Evolutionary conservation across 1,139 yeast genomes (phyloP).

Genomic region (Lodderomyces beijingensis): DNA sequence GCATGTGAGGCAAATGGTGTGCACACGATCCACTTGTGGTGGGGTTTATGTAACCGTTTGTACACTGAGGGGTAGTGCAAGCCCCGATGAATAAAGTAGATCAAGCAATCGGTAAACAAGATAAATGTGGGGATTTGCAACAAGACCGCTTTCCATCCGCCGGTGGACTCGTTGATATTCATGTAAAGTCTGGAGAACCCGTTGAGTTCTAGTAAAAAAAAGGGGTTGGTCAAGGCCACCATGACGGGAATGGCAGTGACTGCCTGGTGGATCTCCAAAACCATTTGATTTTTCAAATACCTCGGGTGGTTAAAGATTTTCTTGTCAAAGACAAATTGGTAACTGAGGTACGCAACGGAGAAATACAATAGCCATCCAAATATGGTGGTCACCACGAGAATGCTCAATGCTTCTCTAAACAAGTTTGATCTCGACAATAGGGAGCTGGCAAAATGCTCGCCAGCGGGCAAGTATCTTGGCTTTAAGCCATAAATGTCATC

Average conservation of each 20-base stretch:
- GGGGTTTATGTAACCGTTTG: conserved; percentile 91
- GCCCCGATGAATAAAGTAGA: conserved; percentile 87
- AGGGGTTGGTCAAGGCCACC: conserved; percentile 84
- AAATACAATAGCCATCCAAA: conserved; percentile 85
- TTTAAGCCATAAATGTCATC: conserved; percentile 36
- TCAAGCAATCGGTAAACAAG: conserved; percentile 89
- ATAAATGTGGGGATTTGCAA: conserved; percentile 74
- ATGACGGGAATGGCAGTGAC: conserved; percentile 77
- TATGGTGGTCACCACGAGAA: conserved; percentile 67
- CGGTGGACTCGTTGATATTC: conserved; percentile 55
- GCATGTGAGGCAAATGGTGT: conserved; percentile 99
- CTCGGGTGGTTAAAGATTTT: conserved; percentile 93
- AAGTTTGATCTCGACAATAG: conserved; percentile 66
- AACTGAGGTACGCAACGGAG: conserved; percentile 70
- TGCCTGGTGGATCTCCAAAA: conserved; percentile 77
- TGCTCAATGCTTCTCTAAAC: conserved; percentile 63
- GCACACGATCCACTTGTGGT: conserved; percentile 98
- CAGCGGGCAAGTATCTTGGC: conserved; percentile 38
- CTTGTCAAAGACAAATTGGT: conserved; percentile 75
- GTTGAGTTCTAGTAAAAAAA: conserved; percentile 77
- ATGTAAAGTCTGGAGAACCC: conserved; percentile 81
- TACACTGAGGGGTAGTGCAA: conserved; percentile 89
- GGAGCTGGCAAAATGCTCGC: conserved; percentile 56
- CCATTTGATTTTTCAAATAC: conserved; percentile 88
- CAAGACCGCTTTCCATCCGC: conserved; percentile 63